Percentiles rank a stretch among this genome's conserved stretches.
phyloP scores from a whole-genome alignment of 2,329 filamentous ascomycete species.

The Pseudocercospora vitis region DNA sequence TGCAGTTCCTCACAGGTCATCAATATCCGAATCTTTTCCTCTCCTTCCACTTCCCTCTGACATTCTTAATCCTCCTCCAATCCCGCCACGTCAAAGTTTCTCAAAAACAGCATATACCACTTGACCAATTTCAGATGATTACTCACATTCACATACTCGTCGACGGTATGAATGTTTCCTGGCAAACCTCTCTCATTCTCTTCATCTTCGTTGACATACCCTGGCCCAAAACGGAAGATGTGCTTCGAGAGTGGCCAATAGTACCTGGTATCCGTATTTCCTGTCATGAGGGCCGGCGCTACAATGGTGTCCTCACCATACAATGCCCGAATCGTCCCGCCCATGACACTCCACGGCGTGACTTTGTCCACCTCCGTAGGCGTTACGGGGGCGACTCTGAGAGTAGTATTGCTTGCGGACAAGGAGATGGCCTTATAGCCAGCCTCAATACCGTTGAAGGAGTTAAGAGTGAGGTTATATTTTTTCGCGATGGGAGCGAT shows the following conservation, averaged over 20 bases:
- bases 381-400: slow-evolving; percentile 38
- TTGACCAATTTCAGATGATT: slow-evolving; percentile 47
- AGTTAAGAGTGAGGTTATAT: slow-evolving; percentile 51
- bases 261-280: slow-evolving; percentile 39
- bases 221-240: slow-evolving; percentile 41
- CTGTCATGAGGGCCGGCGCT: slow-evolving; percentile 40
- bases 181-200: slow-evolving; percentile 34
- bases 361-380: slow-evolving; percentile 40
- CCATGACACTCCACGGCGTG: slow-evolving; percentile 38
- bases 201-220: slow-evolving; percentile 34
- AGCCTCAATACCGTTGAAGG: slow-evolving; percentile 47
- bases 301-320: slow-evolving; percentile 45
- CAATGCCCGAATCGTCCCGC: slow-evolving; percentile 46
- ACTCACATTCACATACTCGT: slow-evolving; percentile 39
- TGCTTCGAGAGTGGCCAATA: slow-evolving; percentile 40
- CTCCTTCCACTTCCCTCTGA: neutral
- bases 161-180: slow-evolving; percentile 38
- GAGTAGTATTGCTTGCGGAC: slow-evolving; percentile 27
- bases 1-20: no score
- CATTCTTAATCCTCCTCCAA: slow-evolving; percentile 27
- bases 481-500: slow-evolving; percentile 50
- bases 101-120: slow-evolving; percentile 47
- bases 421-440: slow-evolving; percentile 37
- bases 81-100: slow-evolving; percentile 48
- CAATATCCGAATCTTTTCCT: neutral